These are phyloP conservation scores for Euptelea pleiosperma DNA, from an alignment of 164 flowering plant genomes.

Conservation along the genomic window DNA sequence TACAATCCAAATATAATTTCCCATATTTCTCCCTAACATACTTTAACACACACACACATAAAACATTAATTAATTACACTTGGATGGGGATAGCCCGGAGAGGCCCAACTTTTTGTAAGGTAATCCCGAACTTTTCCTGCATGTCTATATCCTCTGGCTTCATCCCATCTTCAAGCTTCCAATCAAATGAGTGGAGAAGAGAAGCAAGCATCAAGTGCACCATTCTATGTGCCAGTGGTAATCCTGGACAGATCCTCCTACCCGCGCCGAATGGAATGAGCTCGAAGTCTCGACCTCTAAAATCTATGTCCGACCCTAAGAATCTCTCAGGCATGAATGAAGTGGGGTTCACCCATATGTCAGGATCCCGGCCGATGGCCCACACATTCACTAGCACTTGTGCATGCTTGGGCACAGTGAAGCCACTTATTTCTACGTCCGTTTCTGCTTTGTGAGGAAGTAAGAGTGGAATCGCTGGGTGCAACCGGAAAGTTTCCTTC, in stretches of 20 bases:
- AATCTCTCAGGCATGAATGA: slow-evolving; percentile 41
- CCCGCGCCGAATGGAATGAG: slow-evolving; percentile 33
- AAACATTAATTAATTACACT: too few species aligned
- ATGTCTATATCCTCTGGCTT: slow-evolving; percentile 22
- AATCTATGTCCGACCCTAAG: slow-evolving; percentile 14
- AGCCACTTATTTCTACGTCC: slow-evolving; percentile 30
- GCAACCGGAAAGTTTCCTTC: slow-evolving; percentile 18
- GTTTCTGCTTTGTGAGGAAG: slow-evolving; percentile 23
- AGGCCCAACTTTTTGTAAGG: slow-evolving; percentile 25
- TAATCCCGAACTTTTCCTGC: slow-evolving; percentile 25
- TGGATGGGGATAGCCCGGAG: slow-evolving; percentile 21
- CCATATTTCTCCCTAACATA: too few species aligned
- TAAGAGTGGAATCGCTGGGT: slow-evolving; percentile 17
- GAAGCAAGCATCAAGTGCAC: slow-evolving; percentile 22
- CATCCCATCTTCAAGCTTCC: too few species aligned
- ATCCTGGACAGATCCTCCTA: slow-evolving; percentile 30
- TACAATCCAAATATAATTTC: too few species aligned
- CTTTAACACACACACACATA: too few species aligned
- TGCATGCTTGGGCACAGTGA: slow-evolving; percentile 28
- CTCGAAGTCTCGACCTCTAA: slow-evolving; percentile 25
- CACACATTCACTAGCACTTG: slow-evolving; percentile 36
- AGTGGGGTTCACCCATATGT: slow-evolving; percentile 26
- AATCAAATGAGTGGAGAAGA: slow-evolving; percentile 24
- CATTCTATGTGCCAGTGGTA: slow-evolving; percentile 25
- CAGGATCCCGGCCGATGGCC: slow-evolving; percentile 36